Evolutionary conservation across 768 basidiomycete species (phyloP), one percentile per base, ranked within the genome.

Genomic region (Sporobolomyces roseus): DNA sequence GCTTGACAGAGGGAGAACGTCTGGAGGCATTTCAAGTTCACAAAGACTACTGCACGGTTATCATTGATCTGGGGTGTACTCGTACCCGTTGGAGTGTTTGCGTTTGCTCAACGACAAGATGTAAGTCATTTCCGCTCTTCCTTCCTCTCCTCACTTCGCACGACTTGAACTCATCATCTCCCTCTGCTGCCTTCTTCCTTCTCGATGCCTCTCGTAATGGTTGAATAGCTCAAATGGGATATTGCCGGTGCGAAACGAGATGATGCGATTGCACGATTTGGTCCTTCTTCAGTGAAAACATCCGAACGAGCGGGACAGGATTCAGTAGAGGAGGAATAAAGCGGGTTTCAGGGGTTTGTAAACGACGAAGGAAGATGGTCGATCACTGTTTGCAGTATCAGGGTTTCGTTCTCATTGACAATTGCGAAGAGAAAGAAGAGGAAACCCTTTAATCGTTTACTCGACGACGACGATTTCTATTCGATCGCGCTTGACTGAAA

Each of bases 1-100:
- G 17, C 38, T 41, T 41, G 38, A 41, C 53, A 79, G 79, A 61
- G 79, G 63, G 79, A 79, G 68, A 79, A 80, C 74, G 78, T 79
- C 32, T 80, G 77, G 74, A 74, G 77, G 46, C 74, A 65, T 36
- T 80, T 80, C 76, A 75, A 73, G 33, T 79, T 80, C 74, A 80
- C 78, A 1, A 71, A 66, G 19, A 61, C 67, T 29, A 76, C 77
- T 36, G 74, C 78, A n/a, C 70, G 78, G 61, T 72, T 74, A 23
- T 73, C 77, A 1, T 27, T 78, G 35, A 38, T 78, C 35, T 77
- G 77, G 73, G 78, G 77, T n/a, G 67, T 74, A 4, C 53, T 76
- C 50, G 73, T 78, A 6, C 70, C 71, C 41, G 77, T 78, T 35
- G 76, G 73, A 16, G 60, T 72, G 32, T 75, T 77, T 29, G 74